Evolutionary conservation across 2,329 filamentous ascomycete species (phyloP).

Genomic region (Cordyceps cicadae): DNA sequence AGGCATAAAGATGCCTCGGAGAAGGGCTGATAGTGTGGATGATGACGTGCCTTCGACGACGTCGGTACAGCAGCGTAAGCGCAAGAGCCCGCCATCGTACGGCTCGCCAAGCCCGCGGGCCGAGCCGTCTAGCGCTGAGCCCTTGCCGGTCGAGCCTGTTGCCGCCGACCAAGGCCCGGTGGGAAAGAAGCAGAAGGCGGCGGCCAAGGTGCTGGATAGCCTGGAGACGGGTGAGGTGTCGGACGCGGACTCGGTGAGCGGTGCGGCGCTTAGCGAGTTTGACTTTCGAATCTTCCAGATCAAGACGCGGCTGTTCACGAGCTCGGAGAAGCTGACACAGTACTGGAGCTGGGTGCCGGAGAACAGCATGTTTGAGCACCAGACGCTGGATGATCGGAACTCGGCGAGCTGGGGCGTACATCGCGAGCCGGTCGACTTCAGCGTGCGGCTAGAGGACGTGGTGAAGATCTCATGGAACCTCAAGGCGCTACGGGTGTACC

Average conservation of each 20-base stretch:
- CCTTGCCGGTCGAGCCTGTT: neutral
- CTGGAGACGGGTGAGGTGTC: conserved; percentile 22
- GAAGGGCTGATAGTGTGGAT: neutral
- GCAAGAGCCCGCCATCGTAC: neutral
- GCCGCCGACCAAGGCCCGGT: neutral
- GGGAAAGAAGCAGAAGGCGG: neutral
- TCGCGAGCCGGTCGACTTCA: conserved; percentile 42
- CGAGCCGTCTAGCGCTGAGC: neutral
- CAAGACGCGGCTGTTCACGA: conserved; percentile 39
- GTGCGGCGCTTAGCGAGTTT: conserved; percentile 33
- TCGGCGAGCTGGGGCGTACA: conserved; percentile 42
- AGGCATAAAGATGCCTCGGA: conserved; percentile 30
- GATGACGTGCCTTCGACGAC: conserved; percentile 12
- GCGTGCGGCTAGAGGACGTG: conserved; percentile 39
- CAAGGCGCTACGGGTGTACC: conserved; percentile 33
- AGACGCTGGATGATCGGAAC: conserved; percentile 38
- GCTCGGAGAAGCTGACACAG: conserved; percentile 40
- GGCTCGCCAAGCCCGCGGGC: neutral
- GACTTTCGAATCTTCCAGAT: conserved; percentile 48
- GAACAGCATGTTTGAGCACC: conserved; percentile 40
- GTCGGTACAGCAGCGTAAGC: neutral
- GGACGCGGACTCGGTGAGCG: conserved; percentile 42
- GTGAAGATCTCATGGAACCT: conserved; percentile 36
- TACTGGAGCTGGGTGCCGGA: conserved; percentile 46
- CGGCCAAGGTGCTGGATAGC: neutral